These are phyloP conservation scores for Fusarium continuum DNA, from an alignment of 2,329 filamentous ascomycete species.

Conservation along the genomic window DNA sequence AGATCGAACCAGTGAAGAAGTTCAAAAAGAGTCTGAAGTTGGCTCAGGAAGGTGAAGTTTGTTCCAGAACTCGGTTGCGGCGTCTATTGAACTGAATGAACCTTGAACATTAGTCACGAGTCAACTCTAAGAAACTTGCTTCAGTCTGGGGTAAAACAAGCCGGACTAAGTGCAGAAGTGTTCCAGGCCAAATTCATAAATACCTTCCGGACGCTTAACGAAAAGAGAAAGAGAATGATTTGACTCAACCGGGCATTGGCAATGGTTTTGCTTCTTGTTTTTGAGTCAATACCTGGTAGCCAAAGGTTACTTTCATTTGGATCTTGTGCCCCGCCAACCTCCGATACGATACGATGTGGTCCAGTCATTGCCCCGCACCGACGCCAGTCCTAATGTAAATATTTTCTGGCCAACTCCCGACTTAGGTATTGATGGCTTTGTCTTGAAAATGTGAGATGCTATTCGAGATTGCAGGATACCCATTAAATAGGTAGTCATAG, in stretches of 20 bases:
- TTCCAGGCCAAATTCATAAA: background rate
- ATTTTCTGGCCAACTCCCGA: background rate
- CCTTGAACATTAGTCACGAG: constrained; percentile 27
- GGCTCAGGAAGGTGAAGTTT: background rate
- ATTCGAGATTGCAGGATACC: background rate
- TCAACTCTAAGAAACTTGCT: constrained; percentile 9
- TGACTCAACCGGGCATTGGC: background rate
- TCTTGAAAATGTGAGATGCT: too few relatives aligned
- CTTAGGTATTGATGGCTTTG: too few relatives aligned
- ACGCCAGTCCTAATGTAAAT: background rate
- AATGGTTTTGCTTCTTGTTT: background rate
- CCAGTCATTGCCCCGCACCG: constrained; percentile 17
- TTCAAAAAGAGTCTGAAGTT: background rate
- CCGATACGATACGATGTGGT: background rate
- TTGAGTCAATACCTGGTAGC: constrained; percentile 22
- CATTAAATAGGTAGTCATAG: background rate
- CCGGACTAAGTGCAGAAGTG: background rate
- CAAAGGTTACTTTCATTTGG: constrained; percentile 13
- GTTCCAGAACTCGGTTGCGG: background rate
- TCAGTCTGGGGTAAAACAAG: background rate
- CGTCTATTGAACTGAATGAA: constrained; percentile 13
- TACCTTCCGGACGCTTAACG: background rate
- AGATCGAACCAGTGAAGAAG: background rate
- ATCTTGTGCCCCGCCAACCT: constrained; percentile 22
- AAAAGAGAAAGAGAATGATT: background rate